These are phyloP conservation scores for Abortiporus biennis DNA, from an alignment of 1,284 basidiomycete genomes.

Conservation along the genomic window DNA sequence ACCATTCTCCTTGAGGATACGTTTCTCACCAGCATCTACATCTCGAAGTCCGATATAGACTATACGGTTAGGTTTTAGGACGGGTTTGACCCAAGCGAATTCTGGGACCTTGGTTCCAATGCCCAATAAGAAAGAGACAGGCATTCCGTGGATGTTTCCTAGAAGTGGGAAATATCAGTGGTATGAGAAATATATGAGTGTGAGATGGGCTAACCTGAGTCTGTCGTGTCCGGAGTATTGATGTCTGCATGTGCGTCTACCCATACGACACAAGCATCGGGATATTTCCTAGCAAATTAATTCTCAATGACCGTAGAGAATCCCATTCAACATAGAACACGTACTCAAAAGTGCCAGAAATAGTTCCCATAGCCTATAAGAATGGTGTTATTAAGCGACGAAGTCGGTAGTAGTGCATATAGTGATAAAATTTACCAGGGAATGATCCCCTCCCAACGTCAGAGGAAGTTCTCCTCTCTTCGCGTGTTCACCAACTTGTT, in stretches of 20 bases:
- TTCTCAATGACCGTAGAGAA: conserved; percentile 7
- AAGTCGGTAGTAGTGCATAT: conserved; percentile 6
- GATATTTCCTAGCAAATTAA: conserved; percentile 44
- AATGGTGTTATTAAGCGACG: not conserved
- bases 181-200: conserved; percentile 6
- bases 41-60: conserved; percentile 97
- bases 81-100: conserved; percentile 80
- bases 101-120: conserved; percentile 48
- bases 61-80: conserved; percentile 66
- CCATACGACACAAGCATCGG: conserved; percentile 87
- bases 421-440: conserved; percentile 52
- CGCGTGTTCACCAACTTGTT: conserved; percentile 69
- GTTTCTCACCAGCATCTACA: conserved; percentile 87
- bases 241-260: conserved; percentile 93
- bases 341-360: conserved; percentile 75
- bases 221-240: conserved; percentile 86
- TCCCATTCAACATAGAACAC: conserved; percentile 15
- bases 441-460: conserved; percentile 97
- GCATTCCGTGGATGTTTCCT: conserved; percentile 98
- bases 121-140: conserved; percentile 90
- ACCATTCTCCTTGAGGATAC: conserved; percentile 78
- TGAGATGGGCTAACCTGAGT: conserved; percentile 49
- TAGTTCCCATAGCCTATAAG: conserved; percentile 83
- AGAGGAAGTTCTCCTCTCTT: conserved; percentile 80
- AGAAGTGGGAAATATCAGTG: not conserved